Conservation (phyloP, 805 yeast genomes). For the Saturnispora sekii region DNA sequence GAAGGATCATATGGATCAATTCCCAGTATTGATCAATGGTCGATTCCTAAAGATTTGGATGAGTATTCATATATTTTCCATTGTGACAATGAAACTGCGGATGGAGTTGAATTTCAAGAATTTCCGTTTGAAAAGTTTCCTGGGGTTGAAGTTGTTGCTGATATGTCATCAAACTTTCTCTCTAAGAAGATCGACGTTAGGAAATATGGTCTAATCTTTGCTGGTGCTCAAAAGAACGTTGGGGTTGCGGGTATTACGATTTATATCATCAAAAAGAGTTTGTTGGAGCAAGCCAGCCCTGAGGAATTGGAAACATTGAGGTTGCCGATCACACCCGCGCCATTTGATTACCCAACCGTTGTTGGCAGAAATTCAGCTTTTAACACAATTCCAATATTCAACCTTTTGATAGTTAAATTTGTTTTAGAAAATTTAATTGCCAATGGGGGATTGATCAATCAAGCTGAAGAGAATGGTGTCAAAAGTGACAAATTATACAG, state of each 20-base stretch:
- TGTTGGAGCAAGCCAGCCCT: constrained; percentile 59
- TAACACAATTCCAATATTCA: constrained; percentile 92
- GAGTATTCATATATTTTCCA: constrained; percentile 78
- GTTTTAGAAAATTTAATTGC: constrained; percentile 55
- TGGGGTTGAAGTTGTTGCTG: constrained; percentile 79
- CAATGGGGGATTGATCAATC: constrained; percentile 64
- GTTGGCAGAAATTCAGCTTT: constrained; percentile 86
- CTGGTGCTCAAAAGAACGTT: constrained; percentile 97
- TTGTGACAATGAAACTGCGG: constrained; percentile 96
- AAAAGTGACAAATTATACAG: constrained; percentile 61
- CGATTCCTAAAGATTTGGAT: constrained; percentile 42
- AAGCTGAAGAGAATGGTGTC: constrained; percentile 43
- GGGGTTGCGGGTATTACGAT: constrained; percentile 94
- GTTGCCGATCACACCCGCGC: constrained; percentile 81
- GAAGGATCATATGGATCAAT: constrained; percentile 55
- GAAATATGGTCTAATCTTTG: constrained; percentile 83
- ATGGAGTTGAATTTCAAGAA: constrained; percentile 75
- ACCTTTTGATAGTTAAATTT: constrained; percentile 74
- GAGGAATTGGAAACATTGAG: constrained; percentile 47
- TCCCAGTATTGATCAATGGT: constrained; percentile 61
- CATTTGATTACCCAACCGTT: constrained; percentile 77
- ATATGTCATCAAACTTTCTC: constrained; percentile 87
- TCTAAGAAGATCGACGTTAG: constrained; percentile 73
- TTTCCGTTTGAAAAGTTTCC: constrained; percentile 48
- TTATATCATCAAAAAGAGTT: constrained; percentile 76